phyloP scores from a whole-genome alignment of 2,329 filamentous ascomycete species.

The Talaromyces sp. region DNA sequence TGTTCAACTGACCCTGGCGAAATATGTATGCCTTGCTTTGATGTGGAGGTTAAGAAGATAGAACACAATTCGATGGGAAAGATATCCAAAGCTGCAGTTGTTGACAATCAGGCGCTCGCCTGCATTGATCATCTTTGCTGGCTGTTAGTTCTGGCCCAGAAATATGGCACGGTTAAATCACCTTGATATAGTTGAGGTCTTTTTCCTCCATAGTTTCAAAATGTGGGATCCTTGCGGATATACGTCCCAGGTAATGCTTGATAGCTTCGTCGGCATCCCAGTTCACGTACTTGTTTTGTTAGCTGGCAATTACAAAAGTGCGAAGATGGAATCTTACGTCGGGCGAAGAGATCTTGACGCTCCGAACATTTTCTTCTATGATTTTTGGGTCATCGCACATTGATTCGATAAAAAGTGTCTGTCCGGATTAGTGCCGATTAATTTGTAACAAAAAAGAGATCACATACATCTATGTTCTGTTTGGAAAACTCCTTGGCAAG shows the following conservation, averaged over 20 bases:
- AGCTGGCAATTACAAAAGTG: slow-evolving; percentile 7
- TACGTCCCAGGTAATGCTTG: slow-evolving; percentile 82
- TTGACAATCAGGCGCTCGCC: slow-evolving; percentile 92
- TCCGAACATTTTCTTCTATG: slow-evolving; percentile 91
- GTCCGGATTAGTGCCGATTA: slow-evolving; percentile 2
- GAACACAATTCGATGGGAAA: slow-evolving; percentile 96
- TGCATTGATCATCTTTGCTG: slow-evolving; percentile 79
- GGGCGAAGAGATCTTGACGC: slow-evolving; percentile 95
- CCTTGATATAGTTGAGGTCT: slow-evolving; percentile 92
- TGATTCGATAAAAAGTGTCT: slow-evolving; percentile 96
- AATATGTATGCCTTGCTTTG: slow-evolving; percentile 90
- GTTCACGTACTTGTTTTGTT: slow-evolving; percentile 62
- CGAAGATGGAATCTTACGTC: slow-evolving; percentile 58
- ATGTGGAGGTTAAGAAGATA: slow-evolving; percentile 97
- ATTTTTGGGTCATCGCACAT: slow-evolving; percentile 90
- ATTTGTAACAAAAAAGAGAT: neutral
- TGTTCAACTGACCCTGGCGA: slow-evolving; percentile 59
- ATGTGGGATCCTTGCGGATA: slow-evolving; percentile 86
- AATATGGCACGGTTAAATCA: slow-evolving; percentile 15
- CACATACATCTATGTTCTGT: slow-evolving; percentile 76
- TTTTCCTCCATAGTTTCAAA: slow-evolving; percentile 95
- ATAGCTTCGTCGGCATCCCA: slow-evolving; percentile 93
- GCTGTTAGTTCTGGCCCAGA: neutral
- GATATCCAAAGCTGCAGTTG: slow-evolving; percentile 92
- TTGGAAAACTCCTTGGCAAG: slow-evolving; percentile 97